These are phyloP conservation scores for Pouteria campechiana DNA, from an alignment of 179 eudicot genomes.

Conservation along the genomic window DNA sequence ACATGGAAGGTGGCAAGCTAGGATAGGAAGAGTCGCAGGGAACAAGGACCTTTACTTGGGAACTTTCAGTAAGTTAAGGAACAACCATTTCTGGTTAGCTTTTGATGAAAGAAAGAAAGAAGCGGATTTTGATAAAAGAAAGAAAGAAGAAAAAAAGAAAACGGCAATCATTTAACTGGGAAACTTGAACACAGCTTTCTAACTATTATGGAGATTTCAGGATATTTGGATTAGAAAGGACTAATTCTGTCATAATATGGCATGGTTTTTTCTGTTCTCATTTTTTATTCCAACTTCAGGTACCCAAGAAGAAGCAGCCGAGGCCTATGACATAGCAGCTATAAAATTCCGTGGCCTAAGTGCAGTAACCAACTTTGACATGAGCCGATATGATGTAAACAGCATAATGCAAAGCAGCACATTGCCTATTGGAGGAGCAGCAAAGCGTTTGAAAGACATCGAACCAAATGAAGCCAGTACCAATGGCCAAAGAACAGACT, in stretches of 20 bases:
- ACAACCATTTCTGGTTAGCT: no score
- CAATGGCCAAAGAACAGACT: conserved; percentile 3
- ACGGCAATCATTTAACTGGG: no score
- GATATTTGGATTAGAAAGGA: no score
- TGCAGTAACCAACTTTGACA: conserved; percentile 91
- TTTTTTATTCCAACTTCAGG: conserved; percentile 21
- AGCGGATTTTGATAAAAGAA: no score
- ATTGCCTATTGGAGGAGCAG: conserved; percentile 80
- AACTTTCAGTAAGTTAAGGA: conserved; percentile 93
- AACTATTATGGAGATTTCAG: no score
- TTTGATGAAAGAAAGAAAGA: no score
- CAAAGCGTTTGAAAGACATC: conserved; percentile 68
- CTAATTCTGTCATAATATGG: no score
- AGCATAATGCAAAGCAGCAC: conserved; percentile 73
- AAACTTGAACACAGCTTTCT: no score
- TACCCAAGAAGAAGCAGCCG: conserved; percentile 99
- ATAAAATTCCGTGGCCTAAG: conserved; percentile 81
- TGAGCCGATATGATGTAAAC: conserved; percentile 71
- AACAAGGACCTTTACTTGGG: conserved; percentile 95
- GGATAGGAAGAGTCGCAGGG: conserved; percentile 93
- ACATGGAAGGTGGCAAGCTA: conserved; percentile 98
- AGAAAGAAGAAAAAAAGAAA: no score
- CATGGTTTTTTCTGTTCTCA: no score
- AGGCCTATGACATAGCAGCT: conserved; percentile 94
- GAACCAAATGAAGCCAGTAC: conserved; percentile 28